Evolutionary conservation across 345 rosid genomes (phyloP).

Genomic region (Schrenkiella parvula): DNA sequence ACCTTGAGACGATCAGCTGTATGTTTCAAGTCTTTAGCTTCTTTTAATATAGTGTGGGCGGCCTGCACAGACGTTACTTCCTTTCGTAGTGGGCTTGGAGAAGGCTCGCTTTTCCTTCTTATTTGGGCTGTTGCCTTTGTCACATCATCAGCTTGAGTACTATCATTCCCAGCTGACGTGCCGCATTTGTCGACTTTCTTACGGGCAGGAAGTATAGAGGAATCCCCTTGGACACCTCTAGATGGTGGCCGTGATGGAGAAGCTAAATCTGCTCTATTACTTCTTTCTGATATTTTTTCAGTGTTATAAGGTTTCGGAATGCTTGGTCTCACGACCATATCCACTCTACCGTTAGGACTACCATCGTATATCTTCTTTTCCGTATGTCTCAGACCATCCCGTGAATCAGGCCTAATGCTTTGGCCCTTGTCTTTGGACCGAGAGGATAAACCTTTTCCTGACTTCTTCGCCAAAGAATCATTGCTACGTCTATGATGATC

Average conservation of each 20-base stretch:
- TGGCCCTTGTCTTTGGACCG: constrained; percentile 58
- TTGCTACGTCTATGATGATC: constrained; percentile 40
- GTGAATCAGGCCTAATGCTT: constrained; percentile 49
- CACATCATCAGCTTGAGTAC: constrained; percentile 27
- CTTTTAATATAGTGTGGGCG: constrained; percentile 75
- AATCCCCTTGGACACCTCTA: constrained; percentile 32
- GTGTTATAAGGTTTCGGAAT: constrained; percentile 34
- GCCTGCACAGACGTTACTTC: constrained; percentile 41
- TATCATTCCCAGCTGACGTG: constrained; percentile 25
- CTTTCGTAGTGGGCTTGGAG: constrained; percentile 37
- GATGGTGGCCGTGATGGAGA: constrained; percentile 34
- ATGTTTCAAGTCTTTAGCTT: constrained; percentile 92
- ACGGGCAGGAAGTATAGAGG: constrained; percentile 22
- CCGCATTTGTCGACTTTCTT: constrained; percentile 26
- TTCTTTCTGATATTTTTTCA: constrained; percentile 33
- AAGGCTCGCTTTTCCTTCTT: constrained; percentile 32
- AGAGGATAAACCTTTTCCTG: constrained; percentile 64
- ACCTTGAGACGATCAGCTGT: constrained; percentile 95
- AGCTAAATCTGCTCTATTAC: constrained; percentile 29
- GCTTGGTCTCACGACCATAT: constrained; percentile 42
- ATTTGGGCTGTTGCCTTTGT: constrained; percentile 25
- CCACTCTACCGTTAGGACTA: constrained; percentile 43
- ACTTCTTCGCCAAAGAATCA: constrained; percentile 46
- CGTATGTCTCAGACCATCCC: constrained; percentile 40
- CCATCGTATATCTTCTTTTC: constrained; percentile 47